Conservation (phyloP, 805 yeast species). For the Teunomyces pallodes region DNA sequence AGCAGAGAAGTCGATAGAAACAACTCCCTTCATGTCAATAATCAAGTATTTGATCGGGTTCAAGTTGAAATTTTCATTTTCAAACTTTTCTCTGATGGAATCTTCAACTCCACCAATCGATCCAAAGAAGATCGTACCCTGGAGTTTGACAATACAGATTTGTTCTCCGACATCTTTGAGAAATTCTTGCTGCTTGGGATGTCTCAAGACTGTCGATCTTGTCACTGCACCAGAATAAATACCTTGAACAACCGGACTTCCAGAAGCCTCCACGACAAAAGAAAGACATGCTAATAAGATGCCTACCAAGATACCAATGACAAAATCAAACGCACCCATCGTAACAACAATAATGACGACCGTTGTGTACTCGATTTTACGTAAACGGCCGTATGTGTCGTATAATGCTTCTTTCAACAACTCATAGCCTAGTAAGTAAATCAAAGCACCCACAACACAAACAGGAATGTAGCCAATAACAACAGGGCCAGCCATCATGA, state of each 20-base stretch:
- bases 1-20: constrained; percentile 86
- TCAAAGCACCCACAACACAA: constrained; percentile 91
- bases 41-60: constrained; percentile 77
- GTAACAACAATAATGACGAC: constrained; percentile 82
- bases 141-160: constrained; percentile 79
- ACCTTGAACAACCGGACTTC: constrained; percentile 76
- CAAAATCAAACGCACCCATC: constrained; percentile 96
- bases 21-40: constrained; percentile 80
- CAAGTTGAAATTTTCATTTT: constrained; percentile 44
- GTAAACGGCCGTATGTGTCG: constrained; percentile 79
- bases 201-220: constrained; percentile 87
- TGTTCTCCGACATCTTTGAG: constrained; percentile 85
- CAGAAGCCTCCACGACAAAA: constrained; percentile 91
- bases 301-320: constrained; percentile 87
- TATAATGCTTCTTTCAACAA: constrained; percentile 78
- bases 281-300: constrained; percentile 87
- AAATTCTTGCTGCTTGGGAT: constrained; percentile 83
- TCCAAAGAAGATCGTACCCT: constrained; percentile 91
- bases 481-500: constrained; percentile 86
- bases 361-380: constrained; percentile 77
- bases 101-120: constrained; percentile 90
- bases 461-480: constrained; percentile 94
- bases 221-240: constrained; percentile 86
- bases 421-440: constrained; percentile 88
- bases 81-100: constrained; percentile 64